Evolutionary conservation across 2,329 filamentous ascomycete genomes (phyloP), one percentile per base, ranked within the genome.

Genomic region (Paecilomyces fulvus): DNA sequence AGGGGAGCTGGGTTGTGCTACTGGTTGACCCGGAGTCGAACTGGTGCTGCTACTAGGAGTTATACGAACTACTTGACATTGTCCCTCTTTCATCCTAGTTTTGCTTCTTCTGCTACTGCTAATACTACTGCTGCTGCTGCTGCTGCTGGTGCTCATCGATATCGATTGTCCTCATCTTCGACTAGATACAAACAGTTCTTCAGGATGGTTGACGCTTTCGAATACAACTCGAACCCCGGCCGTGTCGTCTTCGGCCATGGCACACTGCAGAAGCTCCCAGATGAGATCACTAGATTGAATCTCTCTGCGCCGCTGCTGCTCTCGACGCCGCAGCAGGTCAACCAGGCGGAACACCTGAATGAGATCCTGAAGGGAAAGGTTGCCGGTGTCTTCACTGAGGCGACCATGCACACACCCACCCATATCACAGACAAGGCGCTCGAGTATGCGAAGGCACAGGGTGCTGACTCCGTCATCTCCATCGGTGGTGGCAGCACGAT

Each of bases 401-500:
- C 83, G 1, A 79, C 79, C 2, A 85, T 86, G 83, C 83, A 86
- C 70, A 86, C 83, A 0, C 84, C 83, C 1, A 77, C 74, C 3
- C 65, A 80, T 58, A 70, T 85, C 55, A 85, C 83, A 1, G 78
- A 84, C 20, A 75, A 78, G 63, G 83, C 83, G 0, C 62, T 84
- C n/a, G 69, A 72, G 2, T 77, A 78, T 55, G 72, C 77, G 0
- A 70, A 72, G 55, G 67, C 70, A 0, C 67, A 73, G 14, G 69
- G 68, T 2, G 80, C 80, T 3, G 83, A 86, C 65, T 77, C 75
- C 25, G 69, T 86, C 43, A 73, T 86, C 49, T 84, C 81, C 46
- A 80, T 87, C 58, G 84, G 84, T 4, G 83, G 83, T 53, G 82
- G 83, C 28, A 84, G 81, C 55, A 84, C 83, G 0, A 82, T 82